Evolutionary conservation across 306 rosid species (phyloP).

Genomic region (Trichosanthes cucumerina): DNA sequence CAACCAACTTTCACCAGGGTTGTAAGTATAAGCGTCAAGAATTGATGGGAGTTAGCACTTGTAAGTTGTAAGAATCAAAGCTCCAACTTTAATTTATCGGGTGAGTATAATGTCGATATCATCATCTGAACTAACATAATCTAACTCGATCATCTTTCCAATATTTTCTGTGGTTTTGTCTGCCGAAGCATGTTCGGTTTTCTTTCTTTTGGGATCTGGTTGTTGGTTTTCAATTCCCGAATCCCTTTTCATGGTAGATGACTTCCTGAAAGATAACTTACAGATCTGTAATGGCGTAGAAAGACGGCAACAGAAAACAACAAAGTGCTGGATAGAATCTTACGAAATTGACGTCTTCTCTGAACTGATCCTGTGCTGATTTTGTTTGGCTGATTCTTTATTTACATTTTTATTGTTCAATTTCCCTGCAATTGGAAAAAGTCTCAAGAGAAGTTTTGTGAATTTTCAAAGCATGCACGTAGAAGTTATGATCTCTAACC

Average conservation of each 20-base stretch:
- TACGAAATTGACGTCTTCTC: constrained; percentile 47
- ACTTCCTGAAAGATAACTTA: constrained; percentile 42
- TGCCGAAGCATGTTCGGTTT: constrained; percentile 24
- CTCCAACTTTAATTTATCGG: not conserved
- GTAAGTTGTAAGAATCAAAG: not conserved
- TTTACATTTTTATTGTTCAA: constrained; percentile 17
- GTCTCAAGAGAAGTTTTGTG: constrained; percentile 14
- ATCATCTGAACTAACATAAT: constrained; percentile 67
- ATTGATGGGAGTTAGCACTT: not conserved
- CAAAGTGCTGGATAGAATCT: not conserved
- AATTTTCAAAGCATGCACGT: constrained; percentile 2
- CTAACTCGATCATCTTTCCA: constrained; percentile 69
- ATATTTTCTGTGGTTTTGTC: constrained; percentile 27
- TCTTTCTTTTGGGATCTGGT: constrained; percentile 41
- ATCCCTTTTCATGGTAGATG: constrained; percentile 26
- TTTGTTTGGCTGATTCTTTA: constrained; percentile 24
- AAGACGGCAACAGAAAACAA: not conserved
- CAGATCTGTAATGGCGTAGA: not conserved
- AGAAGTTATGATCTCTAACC: constrained; percentile 25
- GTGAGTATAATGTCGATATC: constrained; percentile 32
- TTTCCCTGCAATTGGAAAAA: constrained; percentile 35
- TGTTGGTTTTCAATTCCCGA: constrained; percentile 25
- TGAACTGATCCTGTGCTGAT: constrained; percentile 20
- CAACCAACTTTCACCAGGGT: not conserved
- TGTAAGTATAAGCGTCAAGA: not conserved